These are phyloP conservation scores for Fusarium sp. DNA, from an alignment of 2,329 filamentous ascomycete species.

Conservation along the genomic window DNA sequence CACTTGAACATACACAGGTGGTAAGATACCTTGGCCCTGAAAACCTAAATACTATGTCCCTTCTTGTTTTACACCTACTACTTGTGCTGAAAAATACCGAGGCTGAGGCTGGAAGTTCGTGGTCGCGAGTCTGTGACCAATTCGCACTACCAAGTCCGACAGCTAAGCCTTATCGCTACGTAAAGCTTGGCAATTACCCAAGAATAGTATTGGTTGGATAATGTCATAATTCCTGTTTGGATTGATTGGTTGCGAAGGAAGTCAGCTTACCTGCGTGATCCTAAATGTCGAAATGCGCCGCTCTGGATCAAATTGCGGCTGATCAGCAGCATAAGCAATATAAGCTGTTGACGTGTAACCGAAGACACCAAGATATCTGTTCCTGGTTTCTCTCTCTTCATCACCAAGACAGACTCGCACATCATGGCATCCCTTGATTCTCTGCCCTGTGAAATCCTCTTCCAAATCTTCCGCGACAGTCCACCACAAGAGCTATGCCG, in stretches of 20 bases:
- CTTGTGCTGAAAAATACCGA: too few species aligned
- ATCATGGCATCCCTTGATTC: neutral
- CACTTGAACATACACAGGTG: too few species aligned
- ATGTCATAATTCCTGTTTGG: fast-evolving
- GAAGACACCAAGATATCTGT: neutral
- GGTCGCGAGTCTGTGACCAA: too few species aligned
- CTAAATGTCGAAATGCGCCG: neutral
- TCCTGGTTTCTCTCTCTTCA: fast-evolving
- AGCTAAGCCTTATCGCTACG: too few species aligned
- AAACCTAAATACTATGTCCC: too few species aligned
- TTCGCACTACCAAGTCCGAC: too few species aligned
- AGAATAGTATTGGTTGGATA: fast-evolving
- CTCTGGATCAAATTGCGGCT: neutral
- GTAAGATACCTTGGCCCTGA: too few species aligned
- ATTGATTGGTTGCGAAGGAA: neutral
- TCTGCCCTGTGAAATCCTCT: slow-evolving; percentile 1
- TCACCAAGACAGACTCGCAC: neutral
- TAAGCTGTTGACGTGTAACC: neutral
- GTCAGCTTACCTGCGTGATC: neutral
- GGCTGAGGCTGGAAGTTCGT: too few species aligned
- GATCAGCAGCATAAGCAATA: slow-evolving; percentile 7
- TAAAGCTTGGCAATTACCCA: too few species aligned
- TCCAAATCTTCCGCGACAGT: slow-evolving; percentile 2
- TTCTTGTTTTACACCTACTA: too few species aligned
- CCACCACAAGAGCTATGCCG: slow-evolving; percentile 10